A percentile compares a stretch with the other conserved stretches of the same genome.
phyloP scores from a whole-genome alignment of 2,329 filamentous ascomycete genomes.

The Colletotrichum tanaceti region DNA sequence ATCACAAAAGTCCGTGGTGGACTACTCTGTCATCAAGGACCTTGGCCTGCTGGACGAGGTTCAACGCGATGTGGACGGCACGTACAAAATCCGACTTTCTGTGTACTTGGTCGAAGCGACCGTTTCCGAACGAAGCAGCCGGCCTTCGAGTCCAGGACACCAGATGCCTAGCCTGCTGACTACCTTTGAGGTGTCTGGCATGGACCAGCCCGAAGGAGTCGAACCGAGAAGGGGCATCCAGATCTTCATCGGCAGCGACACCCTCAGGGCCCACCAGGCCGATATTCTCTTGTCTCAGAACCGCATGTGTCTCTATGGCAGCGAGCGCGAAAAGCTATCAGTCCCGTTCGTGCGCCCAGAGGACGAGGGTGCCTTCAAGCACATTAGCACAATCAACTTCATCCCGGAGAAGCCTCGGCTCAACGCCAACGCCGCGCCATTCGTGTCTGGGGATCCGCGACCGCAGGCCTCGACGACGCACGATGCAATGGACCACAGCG shows the following conservation, averaged over 20 bases:
- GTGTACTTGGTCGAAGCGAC: slow-evolving; percentile 94
- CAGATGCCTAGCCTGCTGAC: slow-evolving; percentile 86
- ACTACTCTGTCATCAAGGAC: slow-evolving; percentile 78
- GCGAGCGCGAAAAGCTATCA: slow-evolving; percentile 86
- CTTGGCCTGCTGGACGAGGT: slow-evolving; percentile 77
- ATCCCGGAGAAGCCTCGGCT: slow-evolving; percentile 67
- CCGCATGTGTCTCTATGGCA: slow-evolving; percentile 86
- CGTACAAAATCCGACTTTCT: slow-evolving; percentile 77
- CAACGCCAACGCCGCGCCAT: slow-evolving; percentile 63
- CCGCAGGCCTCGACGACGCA: slow-evolving; percentile 41
- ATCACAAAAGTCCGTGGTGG: slow-evolving; percentile 87
- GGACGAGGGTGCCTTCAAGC: slow-evolving; percentile 83
- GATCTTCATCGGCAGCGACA: slow-evolving; percentile 90
- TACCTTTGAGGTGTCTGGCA: slow-evolving; percentile 78
- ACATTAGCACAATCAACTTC: slow-evolving; percentile 73
- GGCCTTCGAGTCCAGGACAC: slow-evolving; percentile 76
- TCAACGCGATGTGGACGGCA: slow-evolving; percentile 72
- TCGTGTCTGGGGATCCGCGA: slow-evolving; percentile 54
- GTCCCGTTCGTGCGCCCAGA: slow-evolving; percentile 94
- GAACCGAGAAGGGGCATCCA: slow-evolving; percentile 75
- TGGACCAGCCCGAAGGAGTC: slow-evolving; percentile 61
- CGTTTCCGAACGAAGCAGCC: slow-evolving; percentile 78
- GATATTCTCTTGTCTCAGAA: slow-evolving; percentile 95
- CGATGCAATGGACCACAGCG: slow-evolving; percentile 40
- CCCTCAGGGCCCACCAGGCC: slow-evolving; percentile 85